Evolutionary conservation across 164 flowering plant species (phyloP), one percentile per base, ranked within the genome.

Genomic region (Vitis amurensis): DNA sequence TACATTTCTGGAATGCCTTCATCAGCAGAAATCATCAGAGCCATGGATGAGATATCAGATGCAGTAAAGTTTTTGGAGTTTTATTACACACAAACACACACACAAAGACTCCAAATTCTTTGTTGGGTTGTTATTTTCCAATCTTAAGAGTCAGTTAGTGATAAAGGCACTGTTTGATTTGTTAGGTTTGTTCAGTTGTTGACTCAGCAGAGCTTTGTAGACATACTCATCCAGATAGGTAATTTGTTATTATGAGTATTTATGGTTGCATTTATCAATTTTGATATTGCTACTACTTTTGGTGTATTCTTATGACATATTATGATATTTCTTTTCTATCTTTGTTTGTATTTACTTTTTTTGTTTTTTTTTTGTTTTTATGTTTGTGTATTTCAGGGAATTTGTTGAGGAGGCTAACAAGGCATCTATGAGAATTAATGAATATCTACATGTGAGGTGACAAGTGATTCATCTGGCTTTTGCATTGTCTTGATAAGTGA

Each of bases 211-310:
- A 90, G 55, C 83, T 93, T 9, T 96, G 99, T 74, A 85, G 97
- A 74, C 80, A 87, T 65, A 96, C 99, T 74, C 99, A 96, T 82
- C 98, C 99, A 0, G 97, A 92, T 82, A 90, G 89, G 99, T 93
- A 59, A 67, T 50, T 79, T 23, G 47, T 65, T 55, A 10, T 29
- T 50, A 27, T 1, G 7, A 8, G 44, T 4, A 51, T 53, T 63
- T 60, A 19, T 29, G 37, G 10, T 50, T 63, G 47, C 17, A 16
- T 51, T 60, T 55, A 15, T 2, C 1, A 23, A 29, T 8, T 49
- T 27, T 15, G 66, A 14, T 58, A 51, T 27, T 8, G 3, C 53
- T 23, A 3, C 27, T 23, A 23, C 27, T 23, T 23, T 23, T 23
- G 2, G 27, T 23, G 2, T 23, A 23, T 23, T 23, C 27, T 23